Conservation (phyloP, 805 yeast species). For the Ogataea glucozyma region DNA sequence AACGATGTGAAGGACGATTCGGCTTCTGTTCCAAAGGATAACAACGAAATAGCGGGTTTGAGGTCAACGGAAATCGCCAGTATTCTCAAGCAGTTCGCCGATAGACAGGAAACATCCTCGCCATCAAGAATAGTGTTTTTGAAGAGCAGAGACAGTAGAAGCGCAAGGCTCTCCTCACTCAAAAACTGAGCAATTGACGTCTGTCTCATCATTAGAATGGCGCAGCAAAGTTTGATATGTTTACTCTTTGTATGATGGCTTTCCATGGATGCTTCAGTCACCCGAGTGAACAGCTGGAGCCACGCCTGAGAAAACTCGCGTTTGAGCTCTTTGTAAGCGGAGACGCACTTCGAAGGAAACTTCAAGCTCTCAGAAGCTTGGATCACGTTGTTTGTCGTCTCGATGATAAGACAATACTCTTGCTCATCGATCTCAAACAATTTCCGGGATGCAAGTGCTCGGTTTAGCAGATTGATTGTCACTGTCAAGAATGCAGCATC, state of each 20-base stretch:
- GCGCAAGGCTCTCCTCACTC: constrained; percentile 11
- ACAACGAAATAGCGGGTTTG: background rate
- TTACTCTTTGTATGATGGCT: constrained; percentile 2
- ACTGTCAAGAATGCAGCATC: background rate
- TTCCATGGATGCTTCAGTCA: constrained; percentile 12
- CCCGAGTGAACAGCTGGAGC: constrained; percentile 14
- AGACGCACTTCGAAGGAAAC: background rate
- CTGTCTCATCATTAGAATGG: constrained; percentile 26
- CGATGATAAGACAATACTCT: constrained; percentile 9
- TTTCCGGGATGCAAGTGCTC: constrained; percentile 12
- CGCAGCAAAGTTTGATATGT: constrained; percentile 24
- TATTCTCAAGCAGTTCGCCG: constrained; percentile 23
- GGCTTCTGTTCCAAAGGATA: background rate
- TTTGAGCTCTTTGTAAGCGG: constrained; percentile 15
- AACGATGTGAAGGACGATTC: constrained; percentile 2
- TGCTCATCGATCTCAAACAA: constrained; percentile 10
- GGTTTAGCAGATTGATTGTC: constrained; percentile 8
- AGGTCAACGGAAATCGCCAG: background rate
- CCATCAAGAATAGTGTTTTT: constrained; percentile 13
- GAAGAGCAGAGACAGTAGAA: constrained; percentile 19
- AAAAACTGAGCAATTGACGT: constrained; percentile 11
- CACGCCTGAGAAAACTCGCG: constrained; percentile 22
- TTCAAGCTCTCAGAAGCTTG: constrained; percentile 4
- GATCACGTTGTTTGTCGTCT: constrained; percentile 8
- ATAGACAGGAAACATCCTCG: constrained; percentile 18